Evolutionary conservation across 305 asterid species (phyloP).

Genomic region (Caryopteris hybrid): DNA sequence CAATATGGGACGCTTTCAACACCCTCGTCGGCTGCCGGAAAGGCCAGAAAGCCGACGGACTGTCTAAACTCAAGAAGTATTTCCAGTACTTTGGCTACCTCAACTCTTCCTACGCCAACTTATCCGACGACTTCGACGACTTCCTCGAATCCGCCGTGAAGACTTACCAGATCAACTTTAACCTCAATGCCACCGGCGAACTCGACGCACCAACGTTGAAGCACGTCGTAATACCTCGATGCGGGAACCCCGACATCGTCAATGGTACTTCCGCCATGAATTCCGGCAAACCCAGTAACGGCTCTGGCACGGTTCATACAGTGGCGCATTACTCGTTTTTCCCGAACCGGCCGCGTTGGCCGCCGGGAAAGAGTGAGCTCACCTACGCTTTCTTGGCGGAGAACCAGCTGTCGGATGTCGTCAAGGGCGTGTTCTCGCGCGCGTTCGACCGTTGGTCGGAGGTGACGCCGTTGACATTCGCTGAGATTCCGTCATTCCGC

Average conservation of each 20-base stretch:
- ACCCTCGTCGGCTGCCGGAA: slow-evolving; percentile 47
- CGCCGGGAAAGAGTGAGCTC: slow-evolving; percentile 36
- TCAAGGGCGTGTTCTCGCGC: slow-evolving; percentile 37
- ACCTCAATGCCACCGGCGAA: slow-evolving; percentile 59
- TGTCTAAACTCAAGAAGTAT: slow-evolving; percentile 50
- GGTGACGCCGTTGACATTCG: slow-evolving; percentile 53
- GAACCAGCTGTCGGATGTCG: slow-evolving; percentile 34
- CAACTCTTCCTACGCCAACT: slow-evolving; percentile 29
- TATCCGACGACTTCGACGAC: slow-evolving; percentile 68
- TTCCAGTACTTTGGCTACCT: slow-evolving; percentile 71
- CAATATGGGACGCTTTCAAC: slow-evolving; percentile 57
- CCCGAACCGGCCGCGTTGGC: slow-evolving; percentile 73
- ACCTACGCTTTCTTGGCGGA: slow-evolving; percentile 61
- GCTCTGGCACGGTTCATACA: slow-evolving; percentile 15
- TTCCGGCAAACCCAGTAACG: slow-evolving; percentile 24
- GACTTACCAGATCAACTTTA: slow-evolving; percentile 72
- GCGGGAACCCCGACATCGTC: slow-evolving; percentile 68
- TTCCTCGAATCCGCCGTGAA: slow-evolving; percentile 53
- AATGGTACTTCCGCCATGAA: slow-evolving; percentile 62
- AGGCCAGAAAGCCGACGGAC: slow-evolving; percentile 54
- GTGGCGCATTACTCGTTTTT: slow-evolving; percentile 80
- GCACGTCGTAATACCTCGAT: slow-evolving; percentile 56
- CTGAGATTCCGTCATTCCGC: slow-evolving; percentile 29
- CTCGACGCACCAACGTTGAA: slow-evolving; percentile 48
- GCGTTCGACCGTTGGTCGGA: slow-evolving; percentile 89